These are phyloP conservation scores for Ceratocystiopsis brevicomis DNA, from an alignment of 2,329 filamentous ascomycete species.

Conservation along the genomic window DNA sequence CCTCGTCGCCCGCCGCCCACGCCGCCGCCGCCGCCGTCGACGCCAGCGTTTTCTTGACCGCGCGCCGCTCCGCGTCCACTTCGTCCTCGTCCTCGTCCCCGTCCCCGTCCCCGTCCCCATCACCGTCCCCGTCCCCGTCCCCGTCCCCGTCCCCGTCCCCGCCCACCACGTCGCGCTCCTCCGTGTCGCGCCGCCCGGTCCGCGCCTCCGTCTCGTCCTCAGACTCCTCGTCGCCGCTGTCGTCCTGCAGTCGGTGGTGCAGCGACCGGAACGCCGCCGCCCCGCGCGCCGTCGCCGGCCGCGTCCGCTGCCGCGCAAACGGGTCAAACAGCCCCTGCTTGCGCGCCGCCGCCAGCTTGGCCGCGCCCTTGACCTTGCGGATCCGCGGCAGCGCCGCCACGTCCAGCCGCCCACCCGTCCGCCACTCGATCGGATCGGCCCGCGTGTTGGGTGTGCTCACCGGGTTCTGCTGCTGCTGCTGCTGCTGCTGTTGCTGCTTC, in stretches of 20 bases:
- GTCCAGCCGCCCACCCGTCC: conserved; percentile 32
- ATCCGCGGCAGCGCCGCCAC: conserved; percentile 55
- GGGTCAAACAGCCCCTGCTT: conserved; percentile 48
- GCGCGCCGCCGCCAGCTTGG: conserved; percentile 29
- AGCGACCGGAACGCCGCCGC: conserved; percentile 55
- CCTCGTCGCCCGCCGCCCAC: conserved; percentile 36
- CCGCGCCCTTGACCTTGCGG: conserved; percentile 43
- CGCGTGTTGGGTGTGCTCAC: conserved; percentile 47
- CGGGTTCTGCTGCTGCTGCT: conserved; percentile 38
- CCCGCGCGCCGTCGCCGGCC: conserved; percentile 24
- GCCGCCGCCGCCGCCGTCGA: conserved; percentile 11
- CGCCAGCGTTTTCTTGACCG: conserved; percentile 34
- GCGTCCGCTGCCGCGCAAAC: conserved; percentile 39
- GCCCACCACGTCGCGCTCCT: conserved; percentile 48
- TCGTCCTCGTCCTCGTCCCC: conserved; percentile 25
- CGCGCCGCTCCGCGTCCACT: conserved; percentile 51
- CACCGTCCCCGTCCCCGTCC: conserved; percentile 3
- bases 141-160: conserved; percentile 1
- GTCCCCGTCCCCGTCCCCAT: background rate
- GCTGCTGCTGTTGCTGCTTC: conserved; percentile 30
- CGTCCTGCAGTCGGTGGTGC: conserved; percentile 58
- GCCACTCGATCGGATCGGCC: conserved; percentile 40
- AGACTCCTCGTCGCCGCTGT: conserved; percentile 74
- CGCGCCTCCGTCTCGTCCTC: conserved; percentile 56
- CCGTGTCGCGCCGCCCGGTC: conserved; percentile 43